Evolutionary conservation across 2,329 filamentous ascomycete genomes (phyloP), one percentile per base, ranked within the genome.

Genomic region (Penicillium nordicum): DNA sequence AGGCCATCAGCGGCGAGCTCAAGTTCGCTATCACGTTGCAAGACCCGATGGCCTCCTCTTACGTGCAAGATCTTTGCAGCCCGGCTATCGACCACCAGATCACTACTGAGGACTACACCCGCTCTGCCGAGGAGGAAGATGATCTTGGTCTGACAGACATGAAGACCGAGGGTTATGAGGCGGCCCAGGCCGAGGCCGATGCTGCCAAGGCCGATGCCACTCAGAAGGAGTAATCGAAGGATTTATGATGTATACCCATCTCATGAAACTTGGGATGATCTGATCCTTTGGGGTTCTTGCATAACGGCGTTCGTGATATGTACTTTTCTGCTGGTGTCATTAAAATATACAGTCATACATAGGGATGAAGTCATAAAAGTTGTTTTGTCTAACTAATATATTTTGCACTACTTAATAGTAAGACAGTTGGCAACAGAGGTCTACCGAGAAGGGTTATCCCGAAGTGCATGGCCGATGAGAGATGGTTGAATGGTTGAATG

Each of bases 101-200:
- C 71, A 85, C 83, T 55, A 82, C 84, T 3, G 89, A 90, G 76
- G 88, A 90, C 30, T 99, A 99, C 72, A 84, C 89, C 57, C 84
- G 94, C 58, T 96, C 93, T 0, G 86, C 88, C 0, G 90, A 97
- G 72, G 94, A 99, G 71, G 90, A 96, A 76, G 94, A 99, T 68
- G 90, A 97, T 57, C 79, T 99, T 11, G 94, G 94, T 0, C 77
- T 99, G 62, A 86, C 80, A 57, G 94, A 99, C 70, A 99, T 99
- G 87, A 94, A 93, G 81, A 86, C 87, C 0, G 92, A 97, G 73
- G 87, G 86, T 0, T 97, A 99, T 69, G 88, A 88, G 72, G 79
- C 85, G 51, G 82, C 85, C 59, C 63, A 85, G 51, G 82, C 85
- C 60, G 63, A 52, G 8, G 5, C 6, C 14, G 40, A 42, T 7